phyloP scores from a whole-genome alignment of 2,329 filamentous ascomycete genomes.

The Fusarium sp. region DNA sequence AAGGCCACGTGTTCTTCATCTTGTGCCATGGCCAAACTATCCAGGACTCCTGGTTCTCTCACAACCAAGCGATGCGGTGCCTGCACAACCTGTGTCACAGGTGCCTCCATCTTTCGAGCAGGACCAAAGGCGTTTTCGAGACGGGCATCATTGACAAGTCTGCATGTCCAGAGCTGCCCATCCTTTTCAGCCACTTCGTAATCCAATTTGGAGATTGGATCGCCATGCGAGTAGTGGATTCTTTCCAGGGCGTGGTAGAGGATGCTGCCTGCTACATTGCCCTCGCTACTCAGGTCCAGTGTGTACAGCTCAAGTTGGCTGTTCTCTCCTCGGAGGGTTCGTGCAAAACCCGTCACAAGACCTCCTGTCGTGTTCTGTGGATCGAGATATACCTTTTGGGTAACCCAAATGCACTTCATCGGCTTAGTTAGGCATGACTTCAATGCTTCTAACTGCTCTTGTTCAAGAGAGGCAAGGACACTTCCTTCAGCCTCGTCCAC shows the following conservation, averaged over 20 bases:
- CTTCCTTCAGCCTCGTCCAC: conserved; percentile 41
- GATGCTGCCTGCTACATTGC: conserved; percentile 16
- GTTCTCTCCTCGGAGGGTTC: conserved; percentile 41
- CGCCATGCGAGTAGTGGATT: conserved; percentile 37
- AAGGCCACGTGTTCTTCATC: conserved; percentile 5
- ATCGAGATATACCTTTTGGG: conserved; percentile 41
- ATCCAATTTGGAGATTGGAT: conserved; percentile 42
- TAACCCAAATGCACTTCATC: conserved; percentile 44
- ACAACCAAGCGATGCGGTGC: conserved; percentile 33
- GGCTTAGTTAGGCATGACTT: conserved; percentile 36
- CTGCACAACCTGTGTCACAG: conserved; percentile 20
- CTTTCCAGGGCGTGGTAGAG: conserved; percentile 39
- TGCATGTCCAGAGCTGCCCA: conserved; percentile 43
- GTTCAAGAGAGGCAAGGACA: conserved; percentile 34
- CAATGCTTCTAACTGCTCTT: conserved; percentile 29
- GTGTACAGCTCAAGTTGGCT: conserved; percentile 43
- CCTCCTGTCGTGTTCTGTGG: conserved; percentile 41
- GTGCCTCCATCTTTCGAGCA: conserved; percentile 33
- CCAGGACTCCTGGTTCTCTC: conserved; percentile 42
- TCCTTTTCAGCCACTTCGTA: conserved; percentile 45
- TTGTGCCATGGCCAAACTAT: conserved; percentile 40
- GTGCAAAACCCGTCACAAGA: conserved; percentile 42
- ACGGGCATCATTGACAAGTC: conserved; percentile 35
- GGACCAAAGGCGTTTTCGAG: conserved; percentile 42
- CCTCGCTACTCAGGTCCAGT: conserved; percentile 40